Evolutionary conservation across 2,329 filamentous ascomycete species (phyloP).

Genomic region (Fusarium albosuccineum): DNA sequence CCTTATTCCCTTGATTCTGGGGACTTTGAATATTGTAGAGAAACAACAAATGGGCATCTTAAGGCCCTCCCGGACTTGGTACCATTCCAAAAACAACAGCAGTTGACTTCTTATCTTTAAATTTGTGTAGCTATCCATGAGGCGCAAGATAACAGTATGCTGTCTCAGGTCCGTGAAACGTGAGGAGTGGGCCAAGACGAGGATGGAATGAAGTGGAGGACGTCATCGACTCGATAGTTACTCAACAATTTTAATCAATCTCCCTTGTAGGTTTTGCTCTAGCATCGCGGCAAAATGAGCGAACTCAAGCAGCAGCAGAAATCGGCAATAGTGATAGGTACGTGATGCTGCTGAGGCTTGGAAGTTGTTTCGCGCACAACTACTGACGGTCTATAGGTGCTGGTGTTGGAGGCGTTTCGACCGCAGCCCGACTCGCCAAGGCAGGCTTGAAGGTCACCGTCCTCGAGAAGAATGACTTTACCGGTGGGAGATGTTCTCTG

Average conservation of each 20-base stretch:
- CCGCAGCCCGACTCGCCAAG: slow-evolving; percentile 77
- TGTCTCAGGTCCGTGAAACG: not conserved
- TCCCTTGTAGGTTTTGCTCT: not conserved
- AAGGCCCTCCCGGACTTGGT: too few species aligned
- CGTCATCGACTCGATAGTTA: slow-evolving; percentile 37
- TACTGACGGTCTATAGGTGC: slow-evolving; percentile 62
- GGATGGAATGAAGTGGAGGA: slow-evolving; percentile 20
- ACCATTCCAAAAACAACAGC: too few species aligned
- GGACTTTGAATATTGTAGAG: not conserved
- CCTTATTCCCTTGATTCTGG: not conserved
- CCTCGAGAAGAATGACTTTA: slow-evolving; percentile 81
- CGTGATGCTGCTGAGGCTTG: not conserved
- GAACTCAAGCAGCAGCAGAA: slow-evolving; percentile 40
- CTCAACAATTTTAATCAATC: not conserved
- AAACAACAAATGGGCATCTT: too few species aligned
- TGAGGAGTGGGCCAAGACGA: slow-evolving; percentile 21
- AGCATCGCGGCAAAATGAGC: slow-evolving; percentile 20
- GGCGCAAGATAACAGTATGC: too few species aligned
- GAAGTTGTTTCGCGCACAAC: not conserved
- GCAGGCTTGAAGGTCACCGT: slow-evolving; percentile 80
- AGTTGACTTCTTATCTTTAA: too few species aligned
- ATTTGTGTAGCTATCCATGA: too few species aligned
- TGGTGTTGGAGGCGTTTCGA: slow-evolving; percentile 78
- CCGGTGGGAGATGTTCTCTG: slow-evolving; percentile 78
- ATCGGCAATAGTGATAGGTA: slow-evolving; percentile 49